Evolutionary conservation across 208 protist genomes (phyloP).

Genomic region (Borovskyia barvae): DNA sequence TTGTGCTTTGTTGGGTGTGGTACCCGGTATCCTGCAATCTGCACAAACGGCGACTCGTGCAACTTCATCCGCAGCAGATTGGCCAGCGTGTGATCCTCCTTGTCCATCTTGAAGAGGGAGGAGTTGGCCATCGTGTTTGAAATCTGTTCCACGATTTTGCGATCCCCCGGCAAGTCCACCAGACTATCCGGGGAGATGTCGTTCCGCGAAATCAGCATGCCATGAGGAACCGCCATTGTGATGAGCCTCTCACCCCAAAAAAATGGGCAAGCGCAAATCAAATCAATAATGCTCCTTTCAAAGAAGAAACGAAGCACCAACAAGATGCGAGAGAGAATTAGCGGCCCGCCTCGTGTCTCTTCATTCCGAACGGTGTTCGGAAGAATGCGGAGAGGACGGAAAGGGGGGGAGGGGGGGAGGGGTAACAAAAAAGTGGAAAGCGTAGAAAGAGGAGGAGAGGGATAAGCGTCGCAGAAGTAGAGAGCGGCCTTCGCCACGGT

Average conservation of each 20-base stretch:
- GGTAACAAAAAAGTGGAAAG: not conserved
- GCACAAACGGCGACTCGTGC: conserved; percentile 73
- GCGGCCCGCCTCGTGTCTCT: too few species aligned
- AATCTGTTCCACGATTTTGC: conserved; percentile 79
- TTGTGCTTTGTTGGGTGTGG: conserved; percentile 90
- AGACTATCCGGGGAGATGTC: conserved; percentile 88
- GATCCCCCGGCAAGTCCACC: conserved; percentile 80
- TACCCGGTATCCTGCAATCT: conserved; percentile 87
- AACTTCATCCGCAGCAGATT: conserved; percentile 90
- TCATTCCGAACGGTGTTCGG: too few species aligned
- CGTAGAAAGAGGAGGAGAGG: not conserved
- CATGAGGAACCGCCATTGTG: conserved; percentile 69
- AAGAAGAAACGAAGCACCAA: too few species aligned
- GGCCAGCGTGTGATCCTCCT: conserved; percentile 89
- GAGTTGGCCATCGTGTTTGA: conserved; percentile 82
- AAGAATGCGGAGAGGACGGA: too few species aligned
- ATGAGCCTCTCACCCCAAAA: not conserved
- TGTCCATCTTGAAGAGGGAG: conserved; percentile 86
- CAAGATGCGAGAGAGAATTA: too few species aligned
- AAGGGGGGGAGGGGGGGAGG: too few species aligned
- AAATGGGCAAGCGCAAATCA: too few species aligned
- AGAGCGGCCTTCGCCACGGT: too few species aligned
- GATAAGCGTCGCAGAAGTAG: too few species aligned
- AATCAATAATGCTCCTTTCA: too few species aligned
- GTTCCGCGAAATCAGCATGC: conserved; percentile 91